Base-by-base conservation (phyloP, 1,284 basidiomycete genomes). In the Sporisorium iseilematis-ciliati region DNA sequence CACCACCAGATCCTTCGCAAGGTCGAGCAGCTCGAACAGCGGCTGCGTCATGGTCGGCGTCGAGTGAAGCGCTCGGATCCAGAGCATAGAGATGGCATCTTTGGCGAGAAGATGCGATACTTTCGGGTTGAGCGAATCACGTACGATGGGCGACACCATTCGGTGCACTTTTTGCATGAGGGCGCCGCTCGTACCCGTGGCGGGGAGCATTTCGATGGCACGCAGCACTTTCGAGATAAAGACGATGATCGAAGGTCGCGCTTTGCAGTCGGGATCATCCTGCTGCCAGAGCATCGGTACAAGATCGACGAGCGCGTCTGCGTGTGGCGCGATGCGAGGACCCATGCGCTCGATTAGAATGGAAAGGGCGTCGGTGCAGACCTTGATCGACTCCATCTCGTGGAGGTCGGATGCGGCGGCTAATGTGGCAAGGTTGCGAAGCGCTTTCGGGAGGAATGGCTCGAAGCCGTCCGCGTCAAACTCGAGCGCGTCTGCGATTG, bases 341-440 rank as follows among this genome's bases (percentile, higher is more conserved):
- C 82, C 83, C 58, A 83, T 74, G 14, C 83, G 75, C 57, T 85
- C 83, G 48, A 81, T 82, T 14, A 85, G 57, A 38, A 85, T 75
- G 20, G 80, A 70, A 3, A 85, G 71, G 12, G 82, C 60, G 16
- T 78, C 68, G 18, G 82, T 83, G 43, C 80, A 81, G 7, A 80
- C 79, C 57, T 76, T 77, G 64, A 85, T 82, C 42, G 71, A 77
- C 54, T 81, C 78, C 63, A 82, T 73, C 62, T 83, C 81, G 41
- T 75, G 58, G 50, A 85, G 57, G 3, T 82, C 79, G 7, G 71
- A 70, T 10, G 74, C 65, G 11, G 75, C 77, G 4, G 79, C 77
- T 6, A 84, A 62, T 0, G 63, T 68, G 2, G 78, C 77, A 16
- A 85, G 66, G 14, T 66, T 74, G n/a, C 55, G 58, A 5, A 85